Base-by-base conservation (phyloP, 345 rosid genomes). In the Tarenaya hassleriana region DNA sequence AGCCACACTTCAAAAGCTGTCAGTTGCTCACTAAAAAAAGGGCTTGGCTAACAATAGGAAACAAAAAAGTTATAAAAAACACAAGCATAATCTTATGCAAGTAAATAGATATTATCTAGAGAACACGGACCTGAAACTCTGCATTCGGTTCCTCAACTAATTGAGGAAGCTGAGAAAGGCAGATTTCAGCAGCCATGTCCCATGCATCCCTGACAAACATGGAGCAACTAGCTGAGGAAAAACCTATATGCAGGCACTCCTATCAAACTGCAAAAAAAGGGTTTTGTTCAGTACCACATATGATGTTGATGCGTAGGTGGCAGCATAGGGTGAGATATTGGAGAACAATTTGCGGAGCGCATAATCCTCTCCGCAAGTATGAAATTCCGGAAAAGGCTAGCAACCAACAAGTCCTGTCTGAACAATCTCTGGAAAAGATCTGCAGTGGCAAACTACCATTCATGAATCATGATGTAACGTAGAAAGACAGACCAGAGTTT, bases 181-280 rank as follows among this genome's bases (percentile, higher is more conserved):
- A 94, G 69, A 88, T 94, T 79, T 94, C 99, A 61, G 95, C 94
- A 71, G 97, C 99, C 99, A 88, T 88, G 70, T 94, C 99, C 99
- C 99, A 94, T 37, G 99, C 95, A 80, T 88, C 99, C 99, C 97
- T 88, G 68, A 44, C 66, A 35, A 15, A 58, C 16, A 57, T 35
- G 38, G 29, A 35, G 38, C 37, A 5, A 14, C 35, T 46, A 34
- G 46, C 42, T 45, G 15, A 15, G 21, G 53, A 46, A 34, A 24
- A 45, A 52, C 34, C 41, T 12, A 24, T n/a, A 35, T 24, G 46
- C 14, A 31, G 31, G 54, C 38, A 42, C n/a, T 24, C n/a, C 35
- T 17, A 45, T 45, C 43, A 34, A 46, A 13, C 8, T 50, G 37
- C 50, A 50, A 21, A 10, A 58, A 53, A 29, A 5, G 54, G 34